Evolutionary conservation across 805 yeast species (phyloP).

Genomic region (Hanseniaspora lindneri): DNA sequence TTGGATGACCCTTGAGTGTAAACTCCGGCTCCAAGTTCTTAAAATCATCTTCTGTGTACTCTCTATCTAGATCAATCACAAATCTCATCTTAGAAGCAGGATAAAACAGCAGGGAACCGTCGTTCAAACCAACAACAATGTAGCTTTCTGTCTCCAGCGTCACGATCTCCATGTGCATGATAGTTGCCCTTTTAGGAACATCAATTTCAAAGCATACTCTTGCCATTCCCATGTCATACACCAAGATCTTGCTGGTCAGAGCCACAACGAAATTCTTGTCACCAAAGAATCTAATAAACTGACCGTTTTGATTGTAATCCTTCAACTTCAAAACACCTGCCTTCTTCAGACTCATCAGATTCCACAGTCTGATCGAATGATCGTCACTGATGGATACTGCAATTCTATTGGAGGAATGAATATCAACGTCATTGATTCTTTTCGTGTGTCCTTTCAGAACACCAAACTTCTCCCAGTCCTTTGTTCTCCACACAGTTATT

Average conservation of each 20-base stretch:
- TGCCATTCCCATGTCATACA: conserved; percentile 55
- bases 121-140: conserved; percentile 53
- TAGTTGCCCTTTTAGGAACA: conserved; percentile 36
- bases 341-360: conserved; percentile 88
- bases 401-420: conserved; percentile 81
- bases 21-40: conserved; percentile 38
- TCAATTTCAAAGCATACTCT: conserved; percentile 43
- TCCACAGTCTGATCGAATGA: conserved; percentile 79
- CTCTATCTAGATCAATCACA: conserved; percentile 18
- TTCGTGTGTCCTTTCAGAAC: conserved; percentile 79
- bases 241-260: conserved; percentile 47
- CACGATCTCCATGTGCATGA: conserved; percentile 56
- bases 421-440: conserved; percentile 70
- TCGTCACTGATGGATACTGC: conserved; percentile 86
- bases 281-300: conserved; percentile 54
- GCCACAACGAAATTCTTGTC: conserved; percentile 61
- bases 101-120: conserved; percentile 58
- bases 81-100: conserved; percentile 22
- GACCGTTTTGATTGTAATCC: conserved; percentile 55
- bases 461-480: conserved; percentile 92
- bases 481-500: conserved; percentile 83
- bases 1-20: conserved; percentile 65
- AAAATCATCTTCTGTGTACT: conserved; percentile 27
- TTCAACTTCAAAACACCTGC: conserved; percentile 72
- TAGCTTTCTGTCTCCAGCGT: conserved; percentile 40